Conservation (phyloP, 169 alveolate genomes). For the Cystoisospora suis region DNA sequence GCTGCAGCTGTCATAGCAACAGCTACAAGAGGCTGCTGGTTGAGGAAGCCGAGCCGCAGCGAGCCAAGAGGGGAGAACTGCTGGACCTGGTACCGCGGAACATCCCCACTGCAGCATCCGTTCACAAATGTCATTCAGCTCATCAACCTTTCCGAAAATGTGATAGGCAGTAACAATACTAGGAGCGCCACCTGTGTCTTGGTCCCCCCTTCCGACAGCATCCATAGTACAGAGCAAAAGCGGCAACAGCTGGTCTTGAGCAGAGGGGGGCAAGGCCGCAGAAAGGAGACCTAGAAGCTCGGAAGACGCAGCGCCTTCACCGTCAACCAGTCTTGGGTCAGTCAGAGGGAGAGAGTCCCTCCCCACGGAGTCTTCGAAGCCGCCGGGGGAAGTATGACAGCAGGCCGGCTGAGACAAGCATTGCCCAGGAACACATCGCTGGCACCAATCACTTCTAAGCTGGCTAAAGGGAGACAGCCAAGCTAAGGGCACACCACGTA, state of each 20-base stretch:
- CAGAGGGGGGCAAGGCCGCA: background rate
- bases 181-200: background rate
- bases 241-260: constrained; percentile 17
- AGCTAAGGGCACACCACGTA: too few relatives aligned
- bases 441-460: too few relatives aligned
- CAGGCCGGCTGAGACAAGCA: too few relatives aligned
- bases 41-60: background rate
- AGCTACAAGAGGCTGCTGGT: background rate
- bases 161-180: background rate
- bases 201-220: background rate
- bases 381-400: too few relatives aligned
- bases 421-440: too few relatives aligned
- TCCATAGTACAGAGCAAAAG: background rate
- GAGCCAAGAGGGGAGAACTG: background rate
- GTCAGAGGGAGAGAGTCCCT: too few relatives aligned
- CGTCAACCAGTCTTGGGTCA: too few relatives aligned
- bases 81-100: background rate
- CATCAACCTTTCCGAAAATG: background rate
- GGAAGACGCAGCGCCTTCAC: too few relatives aligned
- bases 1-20: too few relatives aligned
- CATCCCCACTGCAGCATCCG: background rate
- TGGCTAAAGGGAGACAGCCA: too few relatives aligned
- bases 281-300: background rate
- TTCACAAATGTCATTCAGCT: background rate
- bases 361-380: too few relatives aligned